Percentiles rank a stretch among this genome's conserved stretches.
phyloP scores from a whole-genome alignment of 495 filamentous ascomycete species.

The Penicillium arizonense region DNA sequence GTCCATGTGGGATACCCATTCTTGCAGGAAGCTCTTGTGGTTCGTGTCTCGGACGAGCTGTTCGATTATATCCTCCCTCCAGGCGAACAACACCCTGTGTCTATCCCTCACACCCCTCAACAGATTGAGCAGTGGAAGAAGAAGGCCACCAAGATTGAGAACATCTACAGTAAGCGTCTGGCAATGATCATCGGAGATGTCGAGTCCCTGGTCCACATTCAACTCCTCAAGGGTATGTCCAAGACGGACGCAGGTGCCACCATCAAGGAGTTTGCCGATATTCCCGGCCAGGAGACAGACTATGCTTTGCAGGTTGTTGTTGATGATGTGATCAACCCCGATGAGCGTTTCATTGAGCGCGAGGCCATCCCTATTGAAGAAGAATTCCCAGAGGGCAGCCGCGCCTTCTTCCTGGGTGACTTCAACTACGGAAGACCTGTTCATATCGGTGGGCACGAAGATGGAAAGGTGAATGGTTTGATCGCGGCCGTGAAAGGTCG shows the following conservation, averaged over 20 bases:
- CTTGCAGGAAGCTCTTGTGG: slow-evolving; percentile 87
- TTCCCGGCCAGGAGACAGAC: slow-evolving; percentile 88
- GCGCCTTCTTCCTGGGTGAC: slow-evolving; percentile 95
- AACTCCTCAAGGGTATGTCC: slow-evolving; percentile 85
- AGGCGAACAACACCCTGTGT: slow-evolving; percentile 58
- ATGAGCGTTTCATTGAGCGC: slow-evolving; percentile 88
- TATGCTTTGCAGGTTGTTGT: slow-evolving; percentile 90
- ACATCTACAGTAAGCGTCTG: slow-evolving; percentile 81
- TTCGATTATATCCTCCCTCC: slow-evolving; percentile 80
- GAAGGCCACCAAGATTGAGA: slow-evolving; percentile 82
- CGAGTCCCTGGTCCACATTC: slow-evolving; percentile 85
- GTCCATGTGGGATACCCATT: slow-evolving; percentile 96
- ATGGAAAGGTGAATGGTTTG: slow-evolving; percentile 73
- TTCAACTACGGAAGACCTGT: slow-evolving; percentile 89
- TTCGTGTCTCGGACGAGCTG: slow-evolving; percentile 86
- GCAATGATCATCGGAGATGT: slow-evolving; percentile 85
- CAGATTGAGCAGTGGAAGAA: slow-evolving; percentile 81
- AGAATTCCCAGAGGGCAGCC: slow-evolving; percentile 80
- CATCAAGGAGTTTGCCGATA: slow-evolving; percentile 87
- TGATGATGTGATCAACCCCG: slow-evolving; percentile 85
- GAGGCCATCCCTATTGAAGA: slow-evolving; percentile 82
- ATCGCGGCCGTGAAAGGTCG: slow-evolving; percentile 64
- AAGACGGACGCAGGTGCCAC: slow-evolving; percentile 90
- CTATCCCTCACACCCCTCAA: slow-evolving; percentile 68
- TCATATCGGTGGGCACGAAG: slow-evolving; percentile 71